phyloP scores from a whole-genome alignment of 2,329 filamentous ascomycete genomes.

The Colletotrichum chrysophilum region DNA sequence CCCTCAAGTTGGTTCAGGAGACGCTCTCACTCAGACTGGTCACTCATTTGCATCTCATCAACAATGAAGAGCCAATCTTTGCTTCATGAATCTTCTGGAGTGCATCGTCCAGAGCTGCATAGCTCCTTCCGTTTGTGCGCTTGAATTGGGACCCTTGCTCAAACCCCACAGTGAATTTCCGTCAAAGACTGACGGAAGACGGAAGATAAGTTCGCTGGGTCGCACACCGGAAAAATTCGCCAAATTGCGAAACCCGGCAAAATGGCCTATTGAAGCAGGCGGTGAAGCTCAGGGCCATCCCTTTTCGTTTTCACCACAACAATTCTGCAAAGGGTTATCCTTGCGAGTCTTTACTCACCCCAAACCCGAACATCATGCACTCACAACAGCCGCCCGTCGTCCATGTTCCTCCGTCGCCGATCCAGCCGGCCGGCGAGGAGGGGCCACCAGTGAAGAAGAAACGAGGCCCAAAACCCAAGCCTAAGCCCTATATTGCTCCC shows the following conservation, averaged over 20 bases:
- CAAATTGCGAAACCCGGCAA: not conserved
- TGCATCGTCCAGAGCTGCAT: not conserved
- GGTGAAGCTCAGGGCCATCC: not conserved
- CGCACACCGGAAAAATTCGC: not conserved
- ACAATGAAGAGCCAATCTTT: fast-evolving
- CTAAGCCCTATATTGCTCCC: not conserved
- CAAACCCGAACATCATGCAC: not conserved
- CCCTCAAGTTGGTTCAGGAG: fast-evolving
- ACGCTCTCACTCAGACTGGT: fast-evolving
- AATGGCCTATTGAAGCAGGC: not conserved
- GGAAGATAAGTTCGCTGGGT: not conserved
- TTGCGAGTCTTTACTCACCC: not conserved
- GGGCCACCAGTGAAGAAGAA: not conserved
- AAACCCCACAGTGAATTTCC: not conserved
- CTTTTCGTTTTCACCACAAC: not conserved
- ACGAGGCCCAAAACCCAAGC: not conserved
- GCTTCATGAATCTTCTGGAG: not conserved
- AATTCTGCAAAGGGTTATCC: not conserved
- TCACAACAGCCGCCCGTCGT: not conserved
- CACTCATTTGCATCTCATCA: fast-evolving
- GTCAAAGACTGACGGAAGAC: not conserved
- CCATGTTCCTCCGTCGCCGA: not conserved
- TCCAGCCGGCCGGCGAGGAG: not conserved
- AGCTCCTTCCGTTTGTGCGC: not conserved
- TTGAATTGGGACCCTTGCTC: not conserved